A percentile compares a stretch with the other conserved stretches of the same genome.
phyloP scores from a whole-genome alignment of 805 yeast species.

The Yarrowia sp. region DNA sequence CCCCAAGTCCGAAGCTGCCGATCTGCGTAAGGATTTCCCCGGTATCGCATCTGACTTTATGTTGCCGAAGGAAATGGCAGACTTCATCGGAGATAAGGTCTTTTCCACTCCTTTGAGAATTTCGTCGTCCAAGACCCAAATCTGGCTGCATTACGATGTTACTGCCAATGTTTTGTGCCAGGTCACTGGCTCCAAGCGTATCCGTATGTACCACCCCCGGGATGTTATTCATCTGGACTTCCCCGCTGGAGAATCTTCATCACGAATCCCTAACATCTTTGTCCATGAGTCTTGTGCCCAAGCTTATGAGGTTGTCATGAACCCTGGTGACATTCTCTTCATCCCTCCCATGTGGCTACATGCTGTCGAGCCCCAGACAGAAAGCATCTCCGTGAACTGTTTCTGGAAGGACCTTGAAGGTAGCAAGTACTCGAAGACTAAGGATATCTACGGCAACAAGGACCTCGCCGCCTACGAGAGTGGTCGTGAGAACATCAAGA shows the following conservation, averaged over 20 bases:
- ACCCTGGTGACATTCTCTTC: slow-evolving; percentile 41
- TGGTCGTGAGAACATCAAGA: slow-evolving; percentile 33
- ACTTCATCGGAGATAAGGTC: slow-evolving; percentile 29
- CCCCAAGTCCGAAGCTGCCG: slow-evolving; percentile 37
- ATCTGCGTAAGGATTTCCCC: slow-evolving; percentile 37
- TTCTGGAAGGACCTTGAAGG: slow-evolving; percentile 39
- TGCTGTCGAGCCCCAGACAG: slow-evolving; percentile 37
- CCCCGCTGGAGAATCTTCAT: slow-evolving; percentile 38
- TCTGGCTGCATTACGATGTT: slow-evolving; percentile 43
- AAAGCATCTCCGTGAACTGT: slow-evolving; percentile 39
- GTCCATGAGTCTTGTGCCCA: slow-evolving; percentile 26
- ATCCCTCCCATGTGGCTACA: slow-evolving; percentile 43
- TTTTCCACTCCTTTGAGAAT: slow-evolving; percentile 40
- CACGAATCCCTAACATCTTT: slow-evolving; percentile 38
- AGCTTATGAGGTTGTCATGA: slow-evolving; percentile 37
- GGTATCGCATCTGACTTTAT: slow-evolving; percentile 35
- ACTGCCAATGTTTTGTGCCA: slow-evolving; percentile 41
- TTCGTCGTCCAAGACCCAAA: slow-evolving; percentile 37
- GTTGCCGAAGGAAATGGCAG: slow-evolving; percentile 32
- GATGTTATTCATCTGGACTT: slow-evolving; percentile 36
- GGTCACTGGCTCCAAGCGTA: slow-evolving; percentile 36
- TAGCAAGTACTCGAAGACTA: slow-evolving; percentile 35
- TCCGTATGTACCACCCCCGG: slow-evolving; percentile 40
- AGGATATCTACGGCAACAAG: slow-evolving; percentile 41
- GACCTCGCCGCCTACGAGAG: slow-evolving; percentile 39